Evolutionary conservation across 106 monocot species (phyloP).

Genomic region (Apostasia ramifera): DNA sequence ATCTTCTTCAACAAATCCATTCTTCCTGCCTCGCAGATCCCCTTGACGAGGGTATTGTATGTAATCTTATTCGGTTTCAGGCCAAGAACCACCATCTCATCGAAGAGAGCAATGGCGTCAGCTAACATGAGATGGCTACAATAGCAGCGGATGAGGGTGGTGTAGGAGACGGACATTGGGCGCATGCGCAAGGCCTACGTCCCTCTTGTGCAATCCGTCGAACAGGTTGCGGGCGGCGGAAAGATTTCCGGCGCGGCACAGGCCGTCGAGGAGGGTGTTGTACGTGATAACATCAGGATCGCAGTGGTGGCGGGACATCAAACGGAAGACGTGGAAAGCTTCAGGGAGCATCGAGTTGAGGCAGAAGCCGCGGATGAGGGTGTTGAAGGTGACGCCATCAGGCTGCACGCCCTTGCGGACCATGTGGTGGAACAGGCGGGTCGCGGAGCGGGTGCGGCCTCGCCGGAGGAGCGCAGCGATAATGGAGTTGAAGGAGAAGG

Average conservation of each 20-base stretch:
- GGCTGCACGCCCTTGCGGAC: slow-evolving; percentile 21
- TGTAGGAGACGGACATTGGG: slow-evolving; percentile 77
- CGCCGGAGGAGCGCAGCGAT: slow-evolving; percentile 49
- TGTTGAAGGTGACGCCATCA: slow-evolving; percentile 77
- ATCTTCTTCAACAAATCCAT: slow-evolving; percentile 61
- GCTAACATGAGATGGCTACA: slow-evolving; percentile 21
- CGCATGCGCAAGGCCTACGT: not conserved
- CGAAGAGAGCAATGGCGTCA: slow-evolving; percentile 52
- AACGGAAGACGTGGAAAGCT: slow-evolving; percentile 44
- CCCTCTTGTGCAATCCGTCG: slow-evolving; percentile 36
- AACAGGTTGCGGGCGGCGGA: slow-evolving; percentile 49
- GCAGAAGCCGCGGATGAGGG: slow-evolving; percentile 71
- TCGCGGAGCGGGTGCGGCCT: slow-evolving; percentile 47
- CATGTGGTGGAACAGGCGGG: slow-evolving; percentile 48
- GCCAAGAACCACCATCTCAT: slow-evolving; percentile 35
- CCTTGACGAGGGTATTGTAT: slow-evolving; percentile 67
- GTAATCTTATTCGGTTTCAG: slow-evolving; percentile 60
- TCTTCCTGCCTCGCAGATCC: slow-evolving; percentile 53
- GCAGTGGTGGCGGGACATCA: slow-evolving; percentile 31
- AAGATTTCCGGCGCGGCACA: slow-evolving; percentile 62
- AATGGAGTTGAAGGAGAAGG: slow-evolving; percentile 73
- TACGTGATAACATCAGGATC: slow-evolving; percentile 65
- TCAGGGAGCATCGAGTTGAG: slow-evolving; percentile 35
- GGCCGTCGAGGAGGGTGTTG: slow-evolving; percentile 72
- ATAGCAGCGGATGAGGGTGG: slow-evolving; percentile 67